phyloP scores from a whole-genome alignment of 345 rosid species.

The Corchorus capsularis region DNA sequence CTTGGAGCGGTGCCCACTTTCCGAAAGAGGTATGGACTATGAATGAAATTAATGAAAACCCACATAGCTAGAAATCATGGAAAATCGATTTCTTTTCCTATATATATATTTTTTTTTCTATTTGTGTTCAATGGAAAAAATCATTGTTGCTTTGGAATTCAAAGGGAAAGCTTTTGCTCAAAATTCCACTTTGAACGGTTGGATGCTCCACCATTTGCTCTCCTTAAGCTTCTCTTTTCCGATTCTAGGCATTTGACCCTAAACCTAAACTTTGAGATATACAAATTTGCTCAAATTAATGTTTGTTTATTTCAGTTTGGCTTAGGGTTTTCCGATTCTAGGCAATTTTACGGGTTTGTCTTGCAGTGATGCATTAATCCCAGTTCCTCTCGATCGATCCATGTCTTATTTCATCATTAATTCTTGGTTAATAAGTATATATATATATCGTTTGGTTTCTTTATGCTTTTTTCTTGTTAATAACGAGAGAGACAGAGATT shows the following conservation, averaged over 20 bases:
- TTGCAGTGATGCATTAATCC: too few relatives aligned
- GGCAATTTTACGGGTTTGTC: not conserved
- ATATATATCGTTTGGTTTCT: too few relatives aligned
- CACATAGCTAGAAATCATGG: conserved; percentile 18
- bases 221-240: not conserved
- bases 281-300: too few relatives aligned
- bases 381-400: too few relatives aligned
- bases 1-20: conserved; percentile 37
- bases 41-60: conserved; percentile 27
- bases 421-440: too few relatives aligned
- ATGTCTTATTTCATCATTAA: too few relatives aligned
- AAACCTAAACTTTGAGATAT: not conserved
- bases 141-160: conserved; percentile 31
- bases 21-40: conserved; percentile 69
- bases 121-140: conserved; percentile 19
- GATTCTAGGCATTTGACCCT: not conserved
- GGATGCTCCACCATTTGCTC: not conserved
- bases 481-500: not conserved
- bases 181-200: conserved; percentile 40
- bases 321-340: not conserved
- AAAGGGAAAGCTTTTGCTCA: not conserved
- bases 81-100: not conserved
- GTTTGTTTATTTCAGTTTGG: too few relatives aligned
- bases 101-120: not conserved
- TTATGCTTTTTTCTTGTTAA: not conserved